phyloP scores from a whole-genome alignment of 2,329 filamentous ascomycete genomes.

The Tolypocladium ovalisporum region DNA sequence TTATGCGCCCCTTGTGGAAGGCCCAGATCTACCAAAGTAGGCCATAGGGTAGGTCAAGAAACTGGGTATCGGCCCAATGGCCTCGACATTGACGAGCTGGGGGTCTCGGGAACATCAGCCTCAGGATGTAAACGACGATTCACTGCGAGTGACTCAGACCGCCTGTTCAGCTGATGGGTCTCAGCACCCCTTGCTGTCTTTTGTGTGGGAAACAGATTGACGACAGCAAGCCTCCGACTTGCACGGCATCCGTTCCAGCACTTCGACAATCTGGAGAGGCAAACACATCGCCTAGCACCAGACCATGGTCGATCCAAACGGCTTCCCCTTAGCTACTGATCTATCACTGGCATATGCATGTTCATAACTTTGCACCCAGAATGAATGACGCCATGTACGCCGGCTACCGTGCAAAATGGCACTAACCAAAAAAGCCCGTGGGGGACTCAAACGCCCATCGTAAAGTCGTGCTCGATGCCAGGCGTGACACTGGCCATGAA shows the following conservation, averaged over 20 bases:
- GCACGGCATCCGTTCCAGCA: neutral
- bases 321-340: neutral
- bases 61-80: too few species aligned
- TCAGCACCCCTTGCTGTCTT: too few species aligned
- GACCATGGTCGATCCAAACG: neutral
- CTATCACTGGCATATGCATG: neutral
- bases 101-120: too few species aligned
- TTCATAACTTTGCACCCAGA: neutral
- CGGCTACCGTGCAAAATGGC: neutral
- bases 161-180: too few species aligned
- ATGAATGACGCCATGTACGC: neutral
- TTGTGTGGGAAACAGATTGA: too few species aligned
- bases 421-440: neutral
- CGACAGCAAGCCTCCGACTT: neutral
- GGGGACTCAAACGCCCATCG: conserved; percentile 70
- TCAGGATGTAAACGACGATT: too few species aligned
- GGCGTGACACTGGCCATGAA: conserved; percentile 87
- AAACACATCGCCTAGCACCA: neutral
- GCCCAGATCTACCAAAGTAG: too few species aligned
- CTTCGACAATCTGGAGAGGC: neutral
- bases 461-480: conserved; percentile 95
- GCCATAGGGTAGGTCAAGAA: too few species aligned
- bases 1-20: too few species aligned
- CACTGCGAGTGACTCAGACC: too few species aligned
- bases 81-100: too few species aligned